phyloP scores from a whole-genome alignment of 2,329 filamentous ascomycete species.

The Lasiodiplodia theobromae region DNA sequence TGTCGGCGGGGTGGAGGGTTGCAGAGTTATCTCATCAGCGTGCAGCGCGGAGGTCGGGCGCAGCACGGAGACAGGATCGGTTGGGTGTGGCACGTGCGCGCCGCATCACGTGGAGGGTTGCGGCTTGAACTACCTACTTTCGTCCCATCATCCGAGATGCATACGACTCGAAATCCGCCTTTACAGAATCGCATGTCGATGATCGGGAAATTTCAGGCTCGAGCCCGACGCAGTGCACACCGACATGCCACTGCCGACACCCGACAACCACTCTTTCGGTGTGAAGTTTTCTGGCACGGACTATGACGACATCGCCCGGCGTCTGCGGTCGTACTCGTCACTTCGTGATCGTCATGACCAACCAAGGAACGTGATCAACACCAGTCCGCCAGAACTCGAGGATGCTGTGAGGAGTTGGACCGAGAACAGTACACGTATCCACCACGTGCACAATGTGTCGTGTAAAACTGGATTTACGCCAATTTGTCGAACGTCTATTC shows the following conservation, averaged over 20 bases:
- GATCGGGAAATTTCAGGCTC: neutral
- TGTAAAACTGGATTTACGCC: neutral
- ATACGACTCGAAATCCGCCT: neutral
- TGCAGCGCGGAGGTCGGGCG: constrained; percentile 27
- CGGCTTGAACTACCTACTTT: too few relatives aligned
- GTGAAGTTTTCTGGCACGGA: neutral
- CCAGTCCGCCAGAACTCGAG: neutral
- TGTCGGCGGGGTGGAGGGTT: constrained; percentile 25
- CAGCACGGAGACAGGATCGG: constrained; percentile 13
- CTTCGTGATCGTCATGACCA: neutral
- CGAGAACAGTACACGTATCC: neutral
- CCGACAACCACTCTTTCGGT: neutral
- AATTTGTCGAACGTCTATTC: neutral
- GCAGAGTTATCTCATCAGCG: constrained; percentile 30
- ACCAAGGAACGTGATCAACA: neutral
- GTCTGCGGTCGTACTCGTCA: neutral
- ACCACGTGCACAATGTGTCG: neutral
- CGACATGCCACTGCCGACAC: neutral
- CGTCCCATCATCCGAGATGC: neutral
- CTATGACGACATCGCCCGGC: neutral
- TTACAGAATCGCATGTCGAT: neutral
- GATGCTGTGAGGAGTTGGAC: neutral
- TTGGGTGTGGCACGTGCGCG: neutral
- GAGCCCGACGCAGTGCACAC: neutral
- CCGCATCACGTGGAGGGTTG: neutral